Base-by-base conservation (phyloP, 805 yeast species). In the Zygosaccharomyces bailii region DNA sequence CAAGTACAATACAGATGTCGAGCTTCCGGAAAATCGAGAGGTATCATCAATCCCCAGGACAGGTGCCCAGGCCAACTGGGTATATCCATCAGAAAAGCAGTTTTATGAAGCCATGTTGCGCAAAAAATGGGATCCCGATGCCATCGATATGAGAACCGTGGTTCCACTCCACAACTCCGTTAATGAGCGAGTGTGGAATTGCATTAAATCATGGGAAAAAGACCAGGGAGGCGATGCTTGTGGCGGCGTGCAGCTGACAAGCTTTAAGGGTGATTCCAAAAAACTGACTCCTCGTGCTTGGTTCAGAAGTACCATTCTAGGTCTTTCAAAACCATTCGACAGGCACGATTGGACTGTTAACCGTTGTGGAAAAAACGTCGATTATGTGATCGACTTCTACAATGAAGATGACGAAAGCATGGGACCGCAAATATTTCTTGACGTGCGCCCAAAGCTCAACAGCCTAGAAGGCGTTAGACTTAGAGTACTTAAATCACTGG, bases 151-250 rank as follows among this genome's bases (percentile, higher is more conserved):
- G 99, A 71, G 78, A 51, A 78, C 91, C 1, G 87, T 91, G 13
- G 96, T 91, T 3, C 98, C 98, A 0, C 84, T 91, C 34, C 99
- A 91, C 63, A 91, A 91, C 59, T 80, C 86, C 31, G 97, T 91
- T 25, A 91, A 91, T 62, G 99, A 91, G 65, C 69, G 87, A 49
- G 95, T 95, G 2, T 91, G 99, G 99, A 65, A 65, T 42, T 88
- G 85, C 59, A 88, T 91, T 25, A 62, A 79, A 58, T 66, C 74
- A 53, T 91, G 99, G 99, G 99, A 91, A 60, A 63, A 70, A 20
- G 68, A 72, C 0, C 68, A 74, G 56, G 74, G 79, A 5, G 76
- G 80, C 10, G 80, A 77, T 4, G 54, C 69, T 32, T 89, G 96
- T 67, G 96, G 96, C 5, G 96, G 96, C 0, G 78, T 95, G 11